Evolutionary conservation across 225 moss, liverwort and hornwort genomes (phyloP), one percentile per base, ranked within the genome.

Genomic region (Rhytidiadelphus loreus): DNA sequence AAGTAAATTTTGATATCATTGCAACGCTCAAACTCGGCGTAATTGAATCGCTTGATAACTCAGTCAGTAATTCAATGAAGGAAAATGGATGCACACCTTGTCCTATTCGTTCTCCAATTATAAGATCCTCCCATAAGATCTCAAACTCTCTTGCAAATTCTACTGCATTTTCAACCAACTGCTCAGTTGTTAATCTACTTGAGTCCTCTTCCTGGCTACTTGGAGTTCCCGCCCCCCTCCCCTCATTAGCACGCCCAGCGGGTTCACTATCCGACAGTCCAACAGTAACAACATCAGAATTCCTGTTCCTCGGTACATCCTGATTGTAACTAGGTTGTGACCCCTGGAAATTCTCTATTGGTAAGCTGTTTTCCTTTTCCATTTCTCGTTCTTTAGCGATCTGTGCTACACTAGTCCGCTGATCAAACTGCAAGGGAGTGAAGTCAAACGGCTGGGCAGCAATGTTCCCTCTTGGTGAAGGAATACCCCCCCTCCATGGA

Each of bases 51-150:
- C 11, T 70, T 48, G 25, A 72, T 41, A 86, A 83, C 13, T 29
- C n/a, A 44, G 15, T 69, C 83, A 77, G 35, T 60, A 61, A 32
- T 81, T 8, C 15, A 15, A 78, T 53, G 33, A 59, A 35, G 41
- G 13, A 62, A 39, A 81, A 28, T 5, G 69, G 17, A 46, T 16
- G 82, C 89, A 72, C 62, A 96, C 97, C 98, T 95, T 98, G 98
- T 50, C 98, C 98, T 85, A 98, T 97, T 75, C 98, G 95, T 90
- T 99, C 97, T 39, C 98, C 98, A 83, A 95, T 85, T 46, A 95
- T 72, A 46, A 99, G 90, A 92, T 97, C 97, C 70, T 95, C 95
- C 97, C 98, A 99, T 78, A 89, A 82, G 79, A 99, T 99, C 84
- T 99, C 98, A 81, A 95, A 95, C 90, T 97, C 97, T 77, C 94